These are phyloP conservation scores for Quercus gilva DNA, from an alignment of 306 rosid genomes.

Conservation along the genomic window DNA sequence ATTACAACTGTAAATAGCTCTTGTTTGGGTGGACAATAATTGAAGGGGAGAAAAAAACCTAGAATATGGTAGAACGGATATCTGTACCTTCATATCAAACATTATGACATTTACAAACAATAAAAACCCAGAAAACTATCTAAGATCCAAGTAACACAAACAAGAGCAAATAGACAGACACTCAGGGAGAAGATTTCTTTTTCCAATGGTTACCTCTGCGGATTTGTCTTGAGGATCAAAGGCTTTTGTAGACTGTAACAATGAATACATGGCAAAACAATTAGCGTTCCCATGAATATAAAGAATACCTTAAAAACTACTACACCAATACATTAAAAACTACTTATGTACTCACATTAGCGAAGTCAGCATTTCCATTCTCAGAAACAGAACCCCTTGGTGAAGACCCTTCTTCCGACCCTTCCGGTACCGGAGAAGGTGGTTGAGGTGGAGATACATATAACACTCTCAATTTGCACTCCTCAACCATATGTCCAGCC, in stretches of 20 bases:
- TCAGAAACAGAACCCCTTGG: constrained; percentile 76
- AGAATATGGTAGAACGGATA: background rate
- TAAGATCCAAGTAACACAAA: background rate
- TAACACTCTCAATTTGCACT: constrained; percentile 83
- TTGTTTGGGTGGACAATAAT: background rate
- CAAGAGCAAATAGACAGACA: constrained; percentile 1
- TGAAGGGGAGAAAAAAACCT: background rate
- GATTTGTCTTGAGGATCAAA: constrained; percentile 61
- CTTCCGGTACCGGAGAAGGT: constrained; percentile 89
- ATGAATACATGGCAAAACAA: constrained; percentile 18
- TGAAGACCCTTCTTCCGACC: constrained; percentile 88
- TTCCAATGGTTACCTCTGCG: constrained; percentile 53
- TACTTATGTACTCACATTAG: constrained; percentile 50
- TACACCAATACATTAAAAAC: constrained; percentile 13
- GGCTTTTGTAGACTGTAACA: constrained; percentile 58
- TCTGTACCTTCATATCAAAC: background rate
- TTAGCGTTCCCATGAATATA: constrained; percentile 1
- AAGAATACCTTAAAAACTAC: background rate
- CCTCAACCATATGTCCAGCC: constrained; percentile 80
- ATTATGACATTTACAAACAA: background rate
- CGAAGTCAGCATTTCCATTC: constrained; percentile 58
- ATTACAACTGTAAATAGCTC: background rate
- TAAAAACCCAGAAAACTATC: background rate
- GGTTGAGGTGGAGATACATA: constrained; percentile 82
- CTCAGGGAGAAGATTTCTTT: background rate